Base-by-base conservation (phyloP, 306 rosid genomes). In the Gastrolobium bilobum region DNA sequence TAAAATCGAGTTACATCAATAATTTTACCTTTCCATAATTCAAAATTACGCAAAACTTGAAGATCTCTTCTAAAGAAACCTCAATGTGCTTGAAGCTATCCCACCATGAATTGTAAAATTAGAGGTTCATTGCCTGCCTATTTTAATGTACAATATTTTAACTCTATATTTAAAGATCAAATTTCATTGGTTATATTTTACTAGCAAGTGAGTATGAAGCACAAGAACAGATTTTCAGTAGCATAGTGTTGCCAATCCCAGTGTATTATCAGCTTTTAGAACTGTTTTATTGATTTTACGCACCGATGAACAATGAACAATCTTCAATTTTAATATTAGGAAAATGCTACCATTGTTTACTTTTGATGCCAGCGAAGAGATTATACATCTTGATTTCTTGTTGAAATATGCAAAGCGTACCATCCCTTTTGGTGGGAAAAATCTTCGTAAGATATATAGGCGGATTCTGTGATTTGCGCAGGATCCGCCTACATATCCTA, bases 131-230 rank as follows among this genome's bases (percentile, higher is more conserved):
- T 62, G 31, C 4, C 47, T 59, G 43, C 68, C 10, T 52, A 52
- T 14, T 52, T 62, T 62, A 39, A 7, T 62, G 29, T 2, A 37
- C 3, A 62, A 20, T 14, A 3, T 37, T 62, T 14, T 62, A n/a
- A 6, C 68, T 61, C 68, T 38, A 39, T 38, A 47, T 69, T 33
- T 69, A 31, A 31, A 69, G 47, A 48, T 6, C 60, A 34, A 20
- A 20, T 20, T 1, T 20, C 26, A 20, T 33, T 10, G 6, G n/a
- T n/a, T 50, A 34, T 13, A 10, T 48, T 48, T 34, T 34, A n/a
- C 4, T 29, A 29, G 39, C 57, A 10, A 46, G 5, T 46, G 57
- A 46, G n/a, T 46, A 11, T 43, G 26, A 50, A 44, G n/a, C 30
- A 67, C 52, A 10, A 29, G 3, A 66, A 29, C 39, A 44, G 15